Conservation (phyloP, 1,139 yeast genomes). For the Barnettozyma hawaiiensis region DNA sequence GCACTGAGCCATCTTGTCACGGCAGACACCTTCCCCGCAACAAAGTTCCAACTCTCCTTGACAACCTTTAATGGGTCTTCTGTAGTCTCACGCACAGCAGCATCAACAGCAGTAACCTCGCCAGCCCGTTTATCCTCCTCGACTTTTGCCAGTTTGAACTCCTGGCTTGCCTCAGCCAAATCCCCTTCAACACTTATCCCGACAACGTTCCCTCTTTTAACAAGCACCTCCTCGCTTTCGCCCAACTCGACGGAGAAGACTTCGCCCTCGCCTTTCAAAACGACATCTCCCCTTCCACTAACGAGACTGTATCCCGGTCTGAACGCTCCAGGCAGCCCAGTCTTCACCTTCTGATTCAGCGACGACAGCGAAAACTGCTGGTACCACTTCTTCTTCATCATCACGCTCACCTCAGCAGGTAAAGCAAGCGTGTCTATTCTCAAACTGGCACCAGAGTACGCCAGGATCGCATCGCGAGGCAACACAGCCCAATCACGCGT, state of each 20-base stretch:
- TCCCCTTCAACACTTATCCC: slow-evolving; percentile 51
- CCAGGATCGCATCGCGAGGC: slow-evolving; percentile 41
- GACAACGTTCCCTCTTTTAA: slow-evolving; percentile 42
- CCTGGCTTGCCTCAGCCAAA: slow-evolving; percentile 9
- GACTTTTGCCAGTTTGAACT: slow-evolving; percentile 7
- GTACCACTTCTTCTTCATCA: slow-evolving; percentile 31
- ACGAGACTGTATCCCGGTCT: slow-evolving; percentile 41
- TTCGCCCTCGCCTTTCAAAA: slow-evolving; percentile 53
- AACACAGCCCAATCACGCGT: slow-evolving; percentile 57
- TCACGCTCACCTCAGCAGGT: slow-evolving; percentile 39
- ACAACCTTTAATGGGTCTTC: slow-evolving; percentile 1
- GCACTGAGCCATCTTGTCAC: slow-evolving; percentile 3
- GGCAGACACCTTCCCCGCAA: not conserved
- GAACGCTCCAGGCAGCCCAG: slow-evolving; percentile 25
- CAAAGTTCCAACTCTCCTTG: not conserved
- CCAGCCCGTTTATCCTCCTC: not conserved
- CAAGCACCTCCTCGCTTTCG: slow-evolving; percentile 44
- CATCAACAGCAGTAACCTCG: not conserved
- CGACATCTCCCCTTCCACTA: slow-evolving; percentile 55
- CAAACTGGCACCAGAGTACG: slow-evolving; percentile 47
- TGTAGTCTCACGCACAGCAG: slow-evolving; percentile 3
- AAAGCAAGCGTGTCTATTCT: slow-evolving; percentile 32
- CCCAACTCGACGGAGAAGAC: slow-evolving; percentile 43
- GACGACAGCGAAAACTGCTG: slow-evolving; percentile 25
- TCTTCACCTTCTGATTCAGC: slow-evolving; percentile 11